These are phyloP conservation scores for Calcarisporium arbuscula DNA, from an alignment of 2,329 filamentous ascomycete species.

Conservation along the genomic window DNA sequence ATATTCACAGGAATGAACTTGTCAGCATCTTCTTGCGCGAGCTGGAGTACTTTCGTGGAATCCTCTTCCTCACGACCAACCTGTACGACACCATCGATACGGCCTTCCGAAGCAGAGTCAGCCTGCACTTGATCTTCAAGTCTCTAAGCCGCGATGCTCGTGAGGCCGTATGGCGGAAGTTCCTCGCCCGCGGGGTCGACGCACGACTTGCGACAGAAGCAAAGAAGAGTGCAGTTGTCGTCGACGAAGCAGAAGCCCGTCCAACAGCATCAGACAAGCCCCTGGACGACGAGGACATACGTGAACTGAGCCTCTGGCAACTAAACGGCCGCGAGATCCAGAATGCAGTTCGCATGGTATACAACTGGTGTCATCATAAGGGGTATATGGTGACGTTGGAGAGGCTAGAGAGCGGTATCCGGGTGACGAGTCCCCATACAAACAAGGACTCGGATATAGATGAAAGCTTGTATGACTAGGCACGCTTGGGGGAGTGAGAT, in stretches of 20 bases:
- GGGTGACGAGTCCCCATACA: conserved; percentile 36
- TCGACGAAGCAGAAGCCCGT: conserved; percentile 1
- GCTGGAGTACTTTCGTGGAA: conserved; percentile 38
- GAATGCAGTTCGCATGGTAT: conserved; percentile 39
- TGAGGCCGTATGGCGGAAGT: conserved; percentile 38
- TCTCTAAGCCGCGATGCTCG: conserved; percentile 31
- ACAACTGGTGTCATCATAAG: conserved; percentile 39
- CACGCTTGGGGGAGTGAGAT: neutral
- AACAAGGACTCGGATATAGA: conserved; percentile 25
- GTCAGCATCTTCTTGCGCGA: conserved; percentile 41
- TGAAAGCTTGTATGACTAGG: conserved; percentile 19
- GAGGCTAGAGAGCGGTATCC: conserved; percentile 38
- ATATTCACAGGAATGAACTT: conserved; percentile 42
- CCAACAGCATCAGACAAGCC: conserved; percentile 9
- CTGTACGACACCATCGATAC: conserved; percentile 34
- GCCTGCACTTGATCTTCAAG: conserved; percentile 39
- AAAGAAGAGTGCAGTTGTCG: conserved; percentile 4
- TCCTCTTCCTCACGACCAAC: conserved; percentile 40
- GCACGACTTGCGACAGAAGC: no score
- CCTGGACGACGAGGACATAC: conserved; percentile 28
- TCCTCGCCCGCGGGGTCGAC: conserved; percentile 33
- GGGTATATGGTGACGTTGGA: conserved; percentile 33
- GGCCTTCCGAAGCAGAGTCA: conserved; percentile 40
- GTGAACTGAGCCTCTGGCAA: conserved; percentile 31
- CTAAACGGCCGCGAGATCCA: conserved; percentile 43